Evolutionary conservation across 2,329 filamentous ascomycete species (phyloP).

Genomic region (Colletotrichum sp.): DNA sequence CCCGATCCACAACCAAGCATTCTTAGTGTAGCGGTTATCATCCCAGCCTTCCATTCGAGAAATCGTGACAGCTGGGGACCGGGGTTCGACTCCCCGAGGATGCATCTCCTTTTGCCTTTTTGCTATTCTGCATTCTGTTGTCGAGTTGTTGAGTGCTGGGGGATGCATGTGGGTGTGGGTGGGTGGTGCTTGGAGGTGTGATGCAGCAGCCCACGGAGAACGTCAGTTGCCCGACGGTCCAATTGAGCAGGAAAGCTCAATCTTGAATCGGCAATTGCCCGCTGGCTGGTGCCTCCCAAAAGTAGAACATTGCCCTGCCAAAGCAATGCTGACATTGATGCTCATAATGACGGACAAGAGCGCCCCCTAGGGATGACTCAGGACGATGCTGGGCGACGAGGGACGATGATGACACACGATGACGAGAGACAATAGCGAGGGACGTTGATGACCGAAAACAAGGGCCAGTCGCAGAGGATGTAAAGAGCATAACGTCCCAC

Average conservation of each 20-base stretch:
- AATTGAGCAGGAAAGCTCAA: neutral
- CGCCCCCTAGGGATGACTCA: neutral
- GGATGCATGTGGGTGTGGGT: neutral
- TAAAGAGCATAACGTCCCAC: neutral
- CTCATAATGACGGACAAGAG: neutral
- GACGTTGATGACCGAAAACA: accelerated
- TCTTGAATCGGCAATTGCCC: too few relatives aligned
- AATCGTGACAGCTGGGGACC: slow-evolving; percentile 1
- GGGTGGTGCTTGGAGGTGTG: neutral
- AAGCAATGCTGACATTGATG: neutral
- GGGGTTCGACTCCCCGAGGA: slow-evolving; percentile 13
- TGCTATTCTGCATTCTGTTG: neutral
- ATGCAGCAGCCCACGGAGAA: neutral
- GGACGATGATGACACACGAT: neutral
- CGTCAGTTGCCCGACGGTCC: neutral
- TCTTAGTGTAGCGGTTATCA: slow-evolving; percentile 20
- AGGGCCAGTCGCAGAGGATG: neutral
- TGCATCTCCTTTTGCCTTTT: neutral
- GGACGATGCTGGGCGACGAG: neutral
- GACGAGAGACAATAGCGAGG: neutral
- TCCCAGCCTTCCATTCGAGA: slow-evolving; percentile 10
- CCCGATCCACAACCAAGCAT: neutral
- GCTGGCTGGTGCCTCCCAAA: neutral
- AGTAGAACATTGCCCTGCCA: neutral
- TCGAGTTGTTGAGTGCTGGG: neutral